Conservation (phyloP, 2,329 filamentous ascomycete species). For the Aureobasidium sp. region DNA sequence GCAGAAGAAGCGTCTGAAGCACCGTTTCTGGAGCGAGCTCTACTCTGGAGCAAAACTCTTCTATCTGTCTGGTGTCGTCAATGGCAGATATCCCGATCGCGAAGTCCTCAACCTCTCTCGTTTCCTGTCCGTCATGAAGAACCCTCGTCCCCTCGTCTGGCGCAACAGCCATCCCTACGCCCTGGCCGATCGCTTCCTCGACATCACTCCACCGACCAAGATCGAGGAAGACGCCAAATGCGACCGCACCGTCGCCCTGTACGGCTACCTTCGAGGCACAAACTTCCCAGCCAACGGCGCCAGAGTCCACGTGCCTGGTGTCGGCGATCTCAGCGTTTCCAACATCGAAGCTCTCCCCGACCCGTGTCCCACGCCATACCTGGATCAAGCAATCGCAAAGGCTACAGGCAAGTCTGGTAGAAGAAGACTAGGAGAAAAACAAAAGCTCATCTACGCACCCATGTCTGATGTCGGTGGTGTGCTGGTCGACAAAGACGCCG, state of each 20-base stretch:
- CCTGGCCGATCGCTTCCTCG: slow-evolving; percentile 87
- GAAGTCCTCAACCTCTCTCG: slow-evolving; percentile 93
- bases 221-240: slow-evolving; percentile 85
- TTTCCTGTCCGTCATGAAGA: slow-evolving; percentile 98
- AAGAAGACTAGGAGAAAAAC: slow-evolving; percentile 84
- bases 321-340: slow-evolving; percentile 80
- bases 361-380: slow-evolving; percentile 87
- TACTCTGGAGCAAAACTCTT: slow-evolving; percentile 97
- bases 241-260: slow-evolving; percentile 83
- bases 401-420: slow-evolving; percentile 73
- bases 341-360: slow-evolving; percentile 84
- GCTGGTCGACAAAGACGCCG: slow-evolving; percentile 92
- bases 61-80: slow-evolving; percentile 92
- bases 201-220: slow-evolving; percentile 86
- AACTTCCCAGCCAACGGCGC: slow-evolving; percentile 85
- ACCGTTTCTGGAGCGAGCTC: slow-evolving; percentile 91
- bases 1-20: slow-evolving; percentile 93
- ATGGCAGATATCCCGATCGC: slow-evolving; percentile 91
- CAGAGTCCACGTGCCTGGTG: slow-evolving; percentile 82
- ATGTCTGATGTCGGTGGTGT: slow-evolving; percentile 98
- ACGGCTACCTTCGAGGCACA: slow-evolving; percentile 88
- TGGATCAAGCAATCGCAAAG: slow-evolving; percentile 82
- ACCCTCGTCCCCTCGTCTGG: slow-evolving; percentile 92
- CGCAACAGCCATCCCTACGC: slow-evolving; percentile 93
- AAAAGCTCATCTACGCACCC: slow-evolving; percentile 90